A percentile compares a stretch with the other conserved stretches of the same genome.
Evolutionary conservation across 1,284 basidiomycete species (phyloP).

Genomic region (Polyporus tsugae): DNA sequence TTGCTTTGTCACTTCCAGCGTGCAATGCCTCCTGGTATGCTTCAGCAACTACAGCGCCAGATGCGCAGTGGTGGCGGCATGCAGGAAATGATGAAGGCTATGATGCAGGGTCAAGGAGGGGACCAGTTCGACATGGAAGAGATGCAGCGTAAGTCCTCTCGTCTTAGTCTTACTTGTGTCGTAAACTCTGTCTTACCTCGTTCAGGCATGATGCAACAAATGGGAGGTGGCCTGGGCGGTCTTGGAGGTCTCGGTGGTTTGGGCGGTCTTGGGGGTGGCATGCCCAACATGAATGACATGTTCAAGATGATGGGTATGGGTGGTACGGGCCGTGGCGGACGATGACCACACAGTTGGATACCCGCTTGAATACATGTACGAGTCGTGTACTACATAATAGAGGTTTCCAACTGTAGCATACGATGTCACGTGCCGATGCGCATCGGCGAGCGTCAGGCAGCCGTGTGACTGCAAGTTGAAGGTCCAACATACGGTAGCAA

Average conservation of each 20-base stretch:
- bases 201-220: slow-evolving; percentile 84
- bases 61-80: slow-evolving; percentile 87
- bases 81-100: slow-evolving; percentile 95
- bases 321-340: slow-evolving; percentile 35
- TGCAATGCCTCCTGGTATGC: slow-evolving; percentile 88
- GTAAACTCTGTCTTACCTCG: slow-evolving; percentile 12
- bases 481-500: background rate
- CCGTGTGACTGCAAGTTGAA: background rate
- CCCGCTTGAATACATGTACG: slow-evolving; percentile 30
- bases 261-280: slow-evolving; percentile 60
- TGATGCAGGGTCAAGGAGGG: slow-evolving; percentile 91
- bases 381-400: slow-evolving; percentile 31
- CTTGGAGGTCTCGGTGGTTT: slow-evolving; percentile 67
- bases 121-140: slow-evolving; percentile 87
- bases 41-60: slow-evolving; percentile 86
- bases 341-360: slow-evolving; percentile 29
- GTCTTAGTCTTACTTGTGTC: background rate
- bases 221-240: slow-evolving; percentile 73
- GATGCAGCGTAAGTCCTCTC: slow-evolving; percentile 73
- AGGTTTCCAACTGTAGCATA: slow-evolving; percentile 32
- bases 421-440: background rate
- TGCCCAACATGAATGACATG: slow-evolving; percentile 78
- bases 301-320: slow-evolving; percentile 90
- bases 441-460: background rate
- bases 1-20: slow-evolving; percentile 54